These are phyloP conservation scores for Mycoemilia scoparia DNA, from an alignment of 192 early-diverging fungal genomes.

Conservation along the genomic window DNA sequence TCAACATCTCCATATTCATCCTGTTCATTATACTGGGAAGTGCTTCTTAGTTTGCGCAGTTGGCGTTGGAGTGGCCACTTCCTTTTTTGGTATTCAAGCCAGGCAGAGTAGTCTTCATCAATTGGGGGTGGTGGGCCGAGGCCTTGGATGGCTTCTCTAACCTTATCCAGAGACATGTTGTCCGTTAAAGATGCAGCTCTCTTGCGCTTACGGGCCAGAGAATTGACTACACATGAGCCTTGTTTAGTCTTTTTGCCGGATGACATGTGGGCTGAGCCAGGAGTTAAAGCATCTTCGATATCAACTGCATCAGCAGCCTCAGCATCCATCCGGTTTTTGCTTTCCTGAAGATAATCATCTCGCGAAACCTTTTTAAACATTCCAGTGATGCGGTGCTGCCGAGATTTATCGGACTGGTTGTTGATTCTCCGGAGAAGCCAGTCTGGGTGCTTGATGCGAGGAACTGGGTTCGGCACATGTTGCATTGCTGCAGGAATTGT, in stretches of 20 bases:
- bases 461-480: slow-evolving; percentile 79
- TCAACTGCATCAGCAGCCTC: slow-evolving; percentile 17
- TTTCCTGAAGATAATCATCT: slow-evolving; percentile 11
- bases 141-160: slow-evolving; percentile 9
- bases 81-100: slow-evolving; percentile 58
- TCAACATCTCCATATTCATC: slow-evolving; percentile 1
- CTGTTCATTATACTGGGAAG: slow-evolving; percentile 15
- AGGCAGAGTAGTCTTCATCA: slow-evolving; percentile 44
- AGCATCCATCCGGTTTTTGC: neutral
- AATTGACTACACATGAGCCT: slow-evolving; percentile 1
- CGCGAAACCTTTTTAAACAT: slow-evolving; percentile 44
- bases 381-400: slow-evolving; percentile 69
- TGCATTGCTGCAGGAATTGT: slow-evolving; percentile 98
- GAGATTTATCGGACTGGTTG: slow-evolving; percentile 56
- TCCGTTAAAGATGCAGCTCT: slow-evolving; percentile 2
- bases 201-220: slow-evolving; percentile 1
- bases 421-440: slow-evolving; percentile 77
- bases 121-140: slow-evolving; percentile 44
- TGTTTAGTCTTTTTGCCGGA: slow-evolving; percentile 1
- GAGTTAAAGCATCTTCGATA: slow-evolving; percentile 37
- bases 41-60: slow-evolving; percentile 28
- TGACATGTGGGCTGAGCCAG: no score
- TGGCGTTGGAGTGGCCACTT: slow-evolving; percentile 50
- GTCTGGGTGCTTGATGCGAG: slow-evolving; percentile 80
- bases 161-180: slow-evolving; percentile 23